Percentiles rank a stretch among this genome's conserved stretches.
Conservation (phyloP, 2,329 filamentous ascomycete species). For the Amylocarpus encephaloides region DNA sequence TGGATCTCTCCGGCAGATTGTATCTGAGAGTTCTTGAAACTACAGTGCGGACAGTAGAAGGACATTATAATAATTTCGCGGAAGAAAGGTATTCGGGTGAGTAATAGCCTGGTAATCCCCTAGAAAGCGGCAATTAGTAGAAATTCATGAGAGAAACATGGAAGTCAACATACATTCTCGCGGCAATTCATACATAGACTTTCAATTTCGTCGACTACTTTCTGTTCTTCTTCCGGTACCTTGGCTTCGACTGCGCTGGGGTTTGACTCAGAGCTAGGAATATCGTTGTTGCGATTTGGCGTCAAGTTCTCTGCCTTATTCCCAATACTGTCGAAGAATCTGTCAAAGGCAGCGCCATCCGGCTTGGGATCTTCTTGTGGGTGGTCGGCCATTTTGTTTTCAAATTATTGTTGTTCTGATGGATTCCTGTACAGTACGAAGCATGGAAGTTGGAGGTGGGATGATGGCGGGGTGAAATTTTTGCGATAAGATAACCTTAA, state of each 20-base stretch:
- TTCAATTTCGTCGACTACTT: conserved; percentile 62
- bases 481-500: conserved; percentile 3
- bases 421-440: too few relatives aligned
- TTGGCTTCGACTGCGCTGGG: conserved; percentile 5
- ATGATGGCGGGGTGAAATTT: conserved; percentile 20
- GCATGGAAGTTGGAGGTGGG: conserved; percentile 11
- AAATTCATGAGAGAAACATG: neutral
- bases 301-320: conserved; percentile 51
- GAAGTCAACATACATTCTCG: conserved; percentile 53
- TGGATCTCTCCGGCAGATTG: conserved; percentile 90
- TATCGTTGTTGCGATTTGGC: conserved; percentile 32
- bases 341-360: conserved; percentile 40
- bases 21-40: conserved; percentile 86
- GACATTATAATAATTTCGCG: conserved; percentile 97
- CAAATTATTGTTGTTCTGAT: conserved; percentile 1
- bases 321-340: conserved; percentile 58
- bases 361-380: conserved; percentile 35
- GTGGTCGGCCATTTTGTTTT: conserved; percentile 37
- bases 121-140: conserved; percentile 32
- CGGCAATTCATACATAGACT: conserved; percentile 84
- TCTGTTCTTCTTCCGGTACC: conserved; percentile 40
- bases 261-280: conserved; percentile 26
- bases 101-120: conserved; percentile 79
- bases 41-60: conserved; percentile 85
- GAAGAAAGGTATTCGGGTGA: conserved; percentile 94